Evolutionary conservation across 2,329 filamentous ascomycete genomes (phyloP).

Genomic region (Scolecobasidium constrictum): DNA sequence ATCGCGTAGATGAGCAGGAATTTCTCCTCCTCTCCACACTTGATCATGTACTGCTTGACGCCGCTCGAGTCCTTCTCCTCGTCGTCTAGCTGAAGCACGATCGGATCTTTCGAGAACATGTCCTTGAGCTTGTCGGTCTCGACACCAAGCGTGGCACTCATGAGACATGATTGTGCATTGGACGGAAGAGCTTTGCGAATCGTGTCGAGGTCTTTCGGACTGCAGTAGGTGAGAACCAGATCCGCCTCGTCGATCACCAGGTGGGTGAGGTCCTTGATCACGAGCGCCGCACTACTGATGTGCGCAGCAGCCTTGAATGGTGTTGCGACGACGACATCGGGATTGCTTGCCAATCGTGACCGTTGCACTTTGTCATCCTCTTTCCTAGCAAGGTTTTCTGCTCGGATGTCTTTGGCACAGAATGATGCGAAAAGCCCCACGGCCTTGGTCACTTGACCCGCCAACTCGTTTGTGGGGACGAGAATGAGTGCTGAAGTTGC

Average conservation of each 20-base stretch:
- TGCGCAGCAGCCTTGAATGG: slow-evolving; percentile 75
- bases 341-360: slow-evolving; percentile 72
- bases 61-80: slow-evolving; percentile 65
- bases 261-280: slow-evolving; percentile 59
- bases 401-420: slow-evolving; percentile 72
- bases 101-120: slow-evolving; percentile 74
- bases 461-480: slow-evolving; percentile 88
- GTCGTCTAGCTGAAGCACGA: slow-evolving; percentile 71
- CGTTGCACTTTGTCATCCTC: slow-evolving; percentile 81
- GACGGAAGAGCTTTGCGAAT: slow-evolving; percentile 70
- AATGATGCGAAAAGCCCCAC: slow-evolving; percentile 69
- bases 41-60: slow-evolving; percentile 79
- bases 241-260: slow-evolving; percentile 93
- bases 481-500: slow-evolving; percentile 72
- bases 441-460: slow-evolving; percentile 76
- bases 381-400: slow-evolving; percentile 81
- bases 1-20: slow-evolving; percentile 88
- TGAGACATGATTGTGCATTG: slow-evolving; percentile 72
- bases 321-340: slow-evolving; percentile 85
- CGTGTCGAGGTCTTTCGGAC: slow-evolving; percentile 77
- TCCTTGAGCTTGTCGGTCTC: slow-evolving; percentile 79
- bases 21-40: slow-evolving; percentile 94
- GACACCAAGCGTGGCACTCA: slow-evolving; percentile 68
- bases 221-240: slow-evolving; percentile 85
- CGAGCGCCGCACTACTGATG: slow-evolving; percentile 60